Evolutionary conservation across 805 yeast genomes (phyloP), one percentile per base, ranked within the genome.

Genomic region (Candida berthetii): DNA sequence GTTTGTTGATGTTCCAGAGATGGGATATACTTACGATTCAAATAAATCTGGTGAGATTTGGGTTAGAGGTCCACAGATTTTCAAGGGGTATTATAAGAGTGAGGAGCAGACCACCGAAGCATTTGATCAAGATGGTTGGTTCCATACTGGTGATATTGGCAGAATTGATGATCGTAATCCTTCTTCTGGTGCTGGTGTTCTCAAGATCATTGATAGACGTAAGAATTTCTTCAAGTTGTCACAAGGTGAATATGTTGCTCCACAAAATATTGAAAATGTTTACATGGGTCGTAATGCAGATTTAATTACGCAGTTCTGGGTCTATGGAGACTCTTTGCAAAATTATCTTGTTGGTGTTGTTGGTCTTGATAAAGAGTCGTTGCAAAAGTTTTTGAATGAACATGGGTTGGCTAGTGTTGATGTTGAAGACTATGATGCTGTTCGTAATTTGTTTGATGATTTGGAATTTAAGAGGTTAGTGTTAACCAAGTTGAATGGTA

Each of bases 141-240:
- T 71, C 51, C 61, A 64, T 37, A 68, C 80, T 3, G 81, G 81
- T 22, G 84, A 78, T 50, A 71, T 78, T 50, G 82, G 74, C 3
- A 53, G 57, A 34, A 51, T 78, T 31, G 6, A 6, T 22, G 6
- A 6, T 7, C 69, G 66, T 37, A n/a, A n/a, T n/a, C n/a, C n/a
- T n/a, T n/a, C n/a, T n/a, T n/a, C n/a, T n/a, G 37, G 42, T 1
- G 53, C 61, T 0, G 83, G 85, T 6, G 68, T 75, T 32, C 54
- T 80, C 27, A 66, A 54, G 45, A 76, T 80, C 39, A 68, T 80
- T 49, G 86, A 80, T 51, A 63, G 85, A 41, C 81, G 78, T 33
- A 80, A 80, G 68, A 80, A 80, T 59, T 79, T 80, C 62, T 80
- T 79, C 69, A 80, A 80, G 46, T 56, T 71, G 35, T 62, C 71